Conservation (phyloP, 1,284 basidiomycete species). For the Irpex lacteus region DNA sequence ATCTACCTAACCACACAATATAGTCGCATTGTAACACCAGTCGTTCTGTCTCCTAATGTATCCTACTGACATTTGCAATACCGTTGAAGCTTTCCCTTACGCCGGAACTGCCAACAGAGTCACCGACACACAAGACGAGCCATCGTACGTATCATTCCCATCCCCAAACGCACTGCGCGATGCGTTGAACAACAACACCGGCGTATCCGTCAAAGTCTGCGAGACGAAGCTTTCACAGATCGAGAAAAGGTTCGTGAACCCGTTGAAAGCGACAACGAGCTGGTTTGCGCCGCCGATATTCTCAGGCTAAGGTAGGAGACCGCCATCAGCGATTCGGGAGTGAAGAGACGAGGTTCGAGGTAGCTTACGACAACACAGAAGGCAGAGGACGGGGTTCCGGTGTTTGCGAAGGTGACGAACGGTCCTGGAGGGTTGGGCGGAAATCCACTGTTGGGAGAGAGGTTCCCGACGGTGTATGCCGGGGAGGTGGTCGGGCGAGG, state of each 20-base stretch:
- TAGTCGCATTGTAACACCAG: background rate
- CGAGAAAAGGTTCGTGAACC: constrained; percentile 11
- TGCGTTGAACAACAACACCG: constrained; percentile 9
- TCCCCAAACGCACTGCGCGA: background rate
- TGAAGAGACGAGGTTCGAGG: too few relatives aligned
- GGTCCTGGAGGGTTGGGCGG: constrained; percentile 3
- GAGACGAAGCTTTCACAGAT: constrained; percentile 6
- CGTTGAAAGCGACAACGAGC: constrained; percentile 4
- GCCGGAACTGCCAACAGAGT: constrained; percentile 1
- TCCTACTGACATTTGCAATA: background rate
- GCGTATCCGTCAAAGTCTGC: background rate
- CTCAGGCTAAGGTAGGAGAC: background rate
- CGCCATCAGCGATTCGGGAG: too few relatives aligned
- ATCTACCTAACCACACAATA: too few relatives aligned
- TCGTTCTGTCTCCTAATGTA: background rate
- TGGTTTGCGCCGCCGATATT: background rate
- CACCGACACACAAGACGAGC: constrained; percentile 2
- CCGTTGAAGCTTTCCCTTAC: background rate
- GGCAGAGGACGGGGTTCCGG: background rate
- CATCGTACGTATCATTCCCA: constrained; percentile 8
- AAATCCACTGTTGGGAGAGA: background rate
- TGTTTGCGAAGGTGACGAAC: constrained; percentile 10
- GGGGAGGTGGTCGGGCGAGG: background rate
- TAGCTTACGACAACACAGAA: constrained; percentile 14
- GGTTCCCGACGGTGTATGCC: constrained; percentile 7